Evolutionary conservation across 768 basidiomycete genomes (phyloP), one percentile per base, ranked within the genome.

Genomic region (Podaxis carcinomalis): DNA sequence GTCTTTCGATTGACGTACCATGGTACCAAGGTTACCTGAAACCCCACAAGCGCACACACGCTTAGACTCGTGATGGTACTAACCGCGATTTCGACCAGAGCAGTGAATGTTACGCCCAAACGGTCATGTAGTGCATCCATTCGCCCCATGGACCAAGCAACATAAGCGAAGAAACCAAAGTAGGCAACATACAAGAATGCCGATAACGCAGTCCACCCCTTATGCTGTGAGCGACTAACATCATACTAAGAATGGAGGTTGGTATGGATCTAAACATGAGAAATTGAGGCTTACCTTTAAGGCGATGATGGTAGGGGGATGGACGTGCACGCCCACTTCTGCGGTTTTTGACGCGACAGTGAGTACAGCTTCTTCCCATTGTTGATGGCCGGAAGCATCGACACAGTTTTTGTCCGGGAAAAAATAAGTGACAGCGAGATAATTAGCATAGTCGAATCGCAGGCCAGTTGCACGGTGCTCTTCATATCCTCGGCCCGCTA

Each of bases 1-100:
- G 19, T 19, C 25, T 23, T 25, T 11, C 25, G 47, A 47, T 47
- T 19, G 46, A 74, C 80, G 66, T 74, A 92, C 93, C 90, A 93
- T 47, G 93, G 93, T 25, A 95, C 90, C 85, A 95, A 88, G 1
- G 90, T 93, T 13, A 94, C 83, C 66, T 86, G 88, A 73, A 93
- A 94, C 1, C 94, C 93, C 47, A 92, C 85, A 21, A 98, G 78
- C 5, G 93, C 92, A 68, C 94, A 93, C 36, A 97, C 92, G 68
- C 93, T 95, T 50, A 97, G 80, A 66, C 92, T 93, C 56, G 95
- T 97, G 65, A 99, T 85, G 0, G 96, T 94, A 76, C 93, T 95
- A 61, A 92, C 93, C 5, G 88, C 78, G 46, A 98, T 88, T 74
- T 98, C 94, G 21, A 96, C 89, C 28, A 95, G 78, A 11, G 94